Conservation (phyloP, 371 early-diverging fungal species). For the Lichtheimia ramosa region DNA sequence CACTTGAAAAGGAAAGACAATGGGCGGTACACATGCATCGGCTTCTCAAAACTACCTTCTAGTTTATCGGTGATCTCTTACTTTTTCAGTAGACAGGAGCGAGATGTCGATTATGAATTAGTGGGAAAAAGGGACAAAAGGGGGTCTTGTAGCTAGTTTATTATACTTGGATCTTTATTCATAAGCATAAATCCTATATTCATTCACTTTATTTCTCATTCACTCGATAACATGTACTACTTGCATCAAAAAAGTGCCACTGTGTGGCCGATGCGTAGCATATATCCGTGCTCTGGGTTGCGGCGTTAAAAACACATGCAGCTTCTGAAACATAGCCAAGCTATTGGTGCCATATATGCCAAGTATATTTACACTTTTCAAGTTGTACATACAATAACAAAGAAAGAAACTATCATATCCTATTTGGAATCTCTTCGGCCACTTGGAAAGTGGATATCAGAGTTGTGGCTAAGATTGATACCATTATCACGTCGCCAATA, state of each 20-base stretch:
- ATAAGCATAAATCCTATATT: not conserved
- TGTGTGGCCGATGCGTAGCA: too few species aligned
- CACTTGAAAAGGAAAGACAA: conserved; percentile 5
- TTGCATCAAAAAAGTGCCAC: too few species aligned
- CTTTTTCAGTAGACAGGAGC: not conserved
- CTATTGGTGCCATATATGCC: too few species aligned
- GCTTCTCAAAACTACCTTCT: not conserved
- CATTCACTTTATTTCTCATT: not conserved
- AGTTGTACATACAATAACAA: not conserved
- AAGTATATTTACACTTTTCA: too few species aligned
- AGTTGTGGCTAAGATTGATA: conserved; percentile 15
- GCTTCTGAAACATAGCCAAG: too few species aligned
- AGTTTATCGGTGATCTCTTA: not conserved
- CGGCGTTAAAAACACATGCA: too few species aligned
- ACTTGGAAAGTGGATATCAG: conserved; percentile 8
- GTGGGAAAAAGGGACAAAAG: not conserved
- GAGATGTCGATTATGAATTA: not conserved
- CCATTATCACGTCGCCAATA: conserved; percentile 16
- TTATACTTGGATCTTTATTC: too few species aligned
- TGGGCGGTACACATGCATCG: not conserved
- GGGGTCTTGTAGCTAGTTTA: too few species aligned
- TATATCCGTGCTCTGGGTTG: too few species aligned
- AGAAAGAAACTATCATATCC: too few species aligned
- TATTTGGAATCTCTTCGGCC: not conserved
- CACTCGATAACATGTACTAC: not conserved